Base-by-base conservation (phyloP, 805 yeast species). In the Isabelozyma gotoi region DNA sequence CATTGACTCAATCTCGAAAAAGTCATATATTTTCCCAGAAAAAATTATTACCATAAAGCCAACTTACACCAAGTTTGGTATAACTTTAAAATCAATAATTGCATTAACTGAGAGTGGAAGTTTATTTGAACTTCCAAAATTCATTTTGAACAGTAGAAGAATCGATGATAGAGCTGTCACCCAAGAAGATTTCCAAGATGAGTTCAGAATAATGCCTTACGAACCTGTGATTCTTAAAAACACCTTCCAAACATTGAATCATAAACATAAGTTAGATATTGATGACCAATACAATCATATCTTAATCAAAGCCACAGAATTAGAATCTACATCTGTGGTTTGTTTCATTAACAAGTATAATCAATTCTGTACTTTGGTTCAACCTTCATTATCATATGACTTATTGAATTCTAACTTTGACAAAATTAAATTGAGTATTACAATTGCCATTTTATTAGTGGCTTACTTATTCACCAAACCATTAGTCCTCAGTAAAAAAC, bases 371-470 rank as follows among this genome's bases (percentile, higher is more conserved):
- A 84, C 95, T 0, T 73, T 81, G 44, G 74, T 86, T 14, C 77
- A 85, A 40, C 97, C 98, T 0, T 88, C 97, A 0, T 78, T 79
- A 35, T 87, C 88, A 33, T 91, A 88, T 64, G 99, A 92, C 65
- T 71, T 80, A 40, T 73, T 92, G 60, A 78, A 82, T 19, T 66
- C 74, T 21, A 72, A 74, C 40, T 94, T 94, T 58, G 88, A 84
- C 53, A 85, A 80, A 55, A 57, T 68, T 11, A 84, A 81, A 51
- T 74, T 92, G 36, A 38, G 85, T 5, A 48, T 72, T 5, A 87
- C 96, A 1, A 74, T 91, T 2, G 62, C 65, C 0, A 69, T 74
- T 0, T 67, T 91, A 38, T 42, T 78, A 1, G 59, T 70, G 0
- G 71, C 71, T 0, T 78, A 78, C 37, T 48, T 73, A 5, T 53